Evolutionary conservation across 768 basidiomycete species (phyloP).

Genomic region (Terana coerulea): DNA sequence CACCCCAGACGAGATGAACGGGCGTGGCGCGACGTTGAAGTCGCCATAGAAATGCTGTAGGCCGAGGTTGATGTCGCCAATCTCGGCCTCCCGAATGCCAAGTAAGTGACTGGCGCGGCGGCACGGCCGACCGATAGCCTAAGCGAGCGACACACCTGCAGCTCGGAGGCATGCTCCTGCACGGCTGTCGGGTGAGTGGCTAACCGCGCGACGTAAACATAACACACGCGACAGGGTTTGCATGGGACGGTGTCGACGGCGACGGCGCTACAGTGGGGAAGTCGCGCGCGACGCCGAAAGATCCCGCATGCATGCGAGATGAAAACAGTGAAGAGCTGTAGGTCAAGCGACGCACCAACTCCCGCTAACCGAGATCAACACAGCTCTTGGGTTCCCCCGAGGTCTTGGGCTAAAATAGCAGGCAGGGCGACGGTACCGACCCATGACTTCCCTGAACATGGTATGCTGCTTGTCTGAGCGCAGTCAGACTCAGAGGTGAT

Average conservation of each 20-base stretch:
- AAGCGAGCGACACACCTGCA: conserved; percentile 53
- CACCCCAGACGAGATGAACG: conserved; percentile 72
- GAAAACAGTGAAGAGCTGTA: neutral
- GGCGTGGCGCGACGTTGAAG: conserved; percentile 73
- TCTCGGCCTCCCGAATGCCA: conserved; percentile 74
- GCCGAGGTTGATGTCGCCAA: conserved; percentile 83
- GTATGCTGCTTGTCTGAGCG: conserved; percentile 60
- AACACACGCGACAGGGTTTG: conserved; percentile 66
- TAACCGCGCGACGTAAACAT: no score
- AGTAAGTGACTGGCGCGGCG: neutral
- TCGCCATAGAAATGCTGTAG: conserved; percentile 78
- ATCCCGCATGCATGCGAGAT: conserved; percentile 46
- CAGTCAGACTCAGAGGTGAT: conserved; percentile 5
- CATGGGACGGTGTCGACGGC: conserved; percentile 84
- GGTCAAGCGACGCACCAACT: conserved; percentile 66
- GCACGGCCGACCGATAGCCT: no score
- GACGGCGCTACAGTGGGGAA: conserved; percentile 66
- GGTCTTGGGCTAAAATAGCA: conserved; percentile 54
- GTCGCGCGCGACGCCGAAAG: conserved; percentile 65
- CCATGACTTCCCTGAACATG: conserved; percentile 62
- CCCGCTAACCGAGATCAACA: conserved; percentile 77
- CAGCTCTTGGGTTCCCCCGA: conserved; percentile 57
- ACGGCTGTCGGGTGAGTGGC: no score
- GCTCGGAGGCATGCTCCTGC: conserved; percentile 65
- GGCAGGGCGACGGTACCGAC: conserved; percentile 62